A percentile compares a stretch with the other conserved stretches of the same genome.
Conservation (phyloP, 169 alveolate genomes). For the Plasmodium sp. region DNA sequence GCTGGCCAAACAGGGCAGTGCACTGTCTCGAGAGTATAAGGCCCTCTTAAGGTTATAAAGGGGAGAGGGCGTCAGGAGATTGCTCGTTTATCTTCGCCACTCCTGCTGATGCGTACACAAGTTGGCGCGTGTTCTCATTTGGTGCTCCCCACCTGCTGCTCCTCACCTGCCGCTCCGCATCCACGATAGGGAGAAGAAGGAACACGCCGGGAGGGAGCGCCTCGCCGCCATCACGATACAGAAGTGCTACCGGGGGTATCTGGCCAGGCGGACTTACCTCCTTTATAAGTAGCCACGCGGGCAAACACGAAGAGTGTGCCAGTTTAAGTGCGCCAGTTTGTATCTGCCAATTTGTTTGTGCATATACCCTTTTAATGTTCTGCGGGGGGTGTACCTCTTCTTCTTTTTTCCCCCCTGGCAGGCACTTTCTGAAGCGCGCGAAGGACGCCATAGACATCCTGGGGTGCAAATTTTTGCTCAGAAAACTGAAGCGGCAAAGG, state of each 20-base stretch:
- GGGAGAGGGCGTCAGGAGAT: not conserved
- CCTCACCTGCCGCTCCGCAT: not conserved
- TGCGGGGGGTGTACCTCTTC: not conserved
- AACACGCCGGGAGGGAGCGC: constrained; percentile 19
- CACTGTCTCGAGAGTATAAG: constrained; percentile 22
- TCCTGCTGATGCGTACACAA: not conserved
- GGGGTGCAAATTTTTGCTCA: constrained; percentile 32
- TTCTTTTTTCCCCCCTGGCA: not conserved
- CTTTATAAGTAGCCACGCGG: constrained; percentile 28
- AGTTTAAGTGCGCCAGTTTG: not conserved
- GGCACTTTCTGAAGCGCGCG: constrained; percentile 18
- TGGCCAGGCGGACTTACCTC: constrained; percentile 15
- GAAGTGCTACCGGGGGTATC: constrained; percentile 26
- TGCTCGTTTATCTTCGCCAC: not conserved
- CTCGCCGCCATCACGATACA: constrained; percentile 58
- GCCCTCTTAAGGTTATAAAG: constrained; percentile 28
- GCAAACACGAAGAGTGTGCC: not conserved
- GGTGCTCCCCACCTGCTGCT: not conserved
- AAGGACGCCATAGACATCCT: constrained; percentile 2
- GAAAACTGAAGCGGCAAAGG: constrained; percentile 35
- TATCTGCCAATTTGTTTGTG: not conserved
- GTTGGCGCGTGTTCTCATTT: not conserved
- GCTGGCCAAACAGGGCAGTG: constrained; percentile 6
- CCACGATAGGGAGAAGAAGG: constrained; percentile 35
- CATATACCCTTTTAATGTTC: not conserved